Evolutionary conservation across 2,329 filamentous ascomycete species (phyloP), one percentile per base, ranked within the genome.

Genomic region (Aquanectria penicillioides): DNA sequence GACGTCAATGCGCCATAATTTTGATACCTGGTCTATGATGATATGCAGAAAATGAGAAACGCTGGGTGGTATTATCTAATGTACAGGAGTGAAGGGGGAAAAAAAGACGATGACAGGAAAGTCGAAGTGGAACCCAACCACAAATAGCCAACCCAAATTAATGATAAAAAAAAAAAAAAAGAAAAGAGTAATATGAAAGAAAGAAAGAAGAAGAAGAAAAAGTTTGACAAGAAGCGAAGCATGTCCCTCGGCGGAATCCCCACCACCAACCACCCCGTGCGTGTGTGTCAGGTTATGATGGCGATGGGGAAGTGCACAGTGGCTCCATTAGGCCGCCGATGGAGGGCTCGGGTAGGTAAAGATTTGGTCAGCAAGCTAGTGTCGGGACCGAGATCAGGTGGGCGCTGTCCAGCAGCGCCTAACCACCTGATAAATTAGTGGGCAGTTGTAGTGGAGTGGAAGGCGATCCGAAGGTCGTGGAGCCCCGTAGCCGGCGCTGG

Each of bases 21-120:
- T n/a, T n/a, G n/a, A n/a, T n/a, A 20, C 51, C 23, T 63, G 23
- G 28, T 69, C 66, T 69, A 68, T 65, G 49, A 62, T 31, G 34
- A 20, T 46, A 44, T 63, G 34, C 25, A 31, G 31, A 5, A 31
- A 23, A 46, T 44, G 23, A 40, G 22, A 36, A 46, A 57, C 63
- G 62, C 62, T 67, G 12, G 20, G 36, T 65, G 62, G 62, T 66
- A 67, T 67, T 65, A 61, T 46, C 38, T 44, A 44, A 29, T 44
- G 41, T 44, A 44, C 41, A 44, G 29, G 41, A 44, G 41, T n/a
- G 41, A 44, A 44, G 41, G n/a, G n/a, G n/a, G n/a, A n/a, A 46
- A 36, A 40, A 50, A 40, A 18, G 36, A 53, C 28, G 31, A 53
- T 44, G 46, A 36, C 15, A 17, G 6, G 11, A 44, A n/a, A 13